phyloP scores from a whole-genome alignment of 495 filamentous ascomycete species.

The Lichenothelia convexa region DNA sequence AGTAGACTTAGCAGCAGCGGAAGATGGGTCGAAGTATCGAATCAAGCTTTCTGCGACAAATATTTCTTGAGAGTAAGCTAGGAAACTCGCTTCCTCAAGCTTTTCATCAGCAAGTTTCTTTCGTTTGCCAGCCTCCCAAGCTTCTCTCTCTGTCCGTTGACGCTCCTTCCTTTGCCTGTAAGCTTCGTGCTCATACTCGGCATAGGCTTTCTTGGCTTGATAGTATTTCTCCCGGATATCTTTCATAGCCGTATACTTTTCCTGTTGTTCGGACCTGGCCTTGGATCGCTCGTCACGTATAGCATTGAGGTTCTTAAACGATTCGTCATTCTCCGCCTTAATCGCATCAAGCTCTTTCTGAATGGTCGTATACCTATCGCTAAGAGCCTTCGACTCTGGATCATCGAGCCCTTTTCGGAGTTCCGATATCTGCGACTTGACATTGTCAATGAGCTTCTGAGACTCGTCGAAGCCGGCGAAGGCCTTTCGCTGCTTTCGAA shows the following conservation, averaged over 20 bases:
- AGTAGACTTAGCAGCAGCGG: conserved; percentile 42
- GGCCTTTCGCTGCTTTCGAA: conserved; percentile 78
- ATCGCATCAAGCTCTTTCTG: conserved; percentile 72
- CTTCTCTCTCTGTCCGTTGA: conserved; percentile 61
- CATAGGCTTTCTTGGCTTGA: conserved; percentile 52
- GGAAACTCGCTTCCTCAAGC: conserved; percentile 77
- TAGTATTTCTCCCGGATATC: conserved; percentile 77
- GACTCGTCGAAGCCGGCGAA: conserved; percentile 65
- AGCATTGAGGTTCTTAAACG: conserved; percentile 66
- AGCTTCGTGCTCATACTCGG: conserved; percentile 63
- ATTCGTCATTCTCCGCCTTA: conserved; percentile 77
- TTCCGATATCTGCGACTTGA: conserved; percentile 69
- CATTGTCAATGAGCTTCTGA: conserved; percentile 67
- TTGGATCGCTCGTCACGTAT: conserved; percentile 77
- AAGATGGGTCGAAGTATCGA: conserved; percentile 74
- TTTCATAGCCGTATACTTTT: conserved; percentile 61
- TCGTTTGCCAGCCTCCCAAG: conserved; percentile 49
- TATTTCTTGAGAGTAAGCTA: conserved; percentile 82
- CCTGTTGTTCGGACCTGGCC: conserved; percentile 63
- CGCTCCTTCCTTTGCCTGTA: conserved; percentile 57
- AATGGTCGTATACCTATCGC: conserved; percentile 63
- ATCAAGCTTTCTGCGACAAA: conserved; percentile 68
- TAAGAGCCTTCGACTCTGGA: conserved; percentile 76
- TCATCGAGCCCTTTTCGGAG: conserved; percentile 74
- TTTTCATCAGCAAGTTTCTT: conserved; percentile 69